These are phyloP conservation scores for Oryza glaberrima DNA, from an alignment of 176 grass and related monocot genomes.

Conservation along the genomic window DNA sequence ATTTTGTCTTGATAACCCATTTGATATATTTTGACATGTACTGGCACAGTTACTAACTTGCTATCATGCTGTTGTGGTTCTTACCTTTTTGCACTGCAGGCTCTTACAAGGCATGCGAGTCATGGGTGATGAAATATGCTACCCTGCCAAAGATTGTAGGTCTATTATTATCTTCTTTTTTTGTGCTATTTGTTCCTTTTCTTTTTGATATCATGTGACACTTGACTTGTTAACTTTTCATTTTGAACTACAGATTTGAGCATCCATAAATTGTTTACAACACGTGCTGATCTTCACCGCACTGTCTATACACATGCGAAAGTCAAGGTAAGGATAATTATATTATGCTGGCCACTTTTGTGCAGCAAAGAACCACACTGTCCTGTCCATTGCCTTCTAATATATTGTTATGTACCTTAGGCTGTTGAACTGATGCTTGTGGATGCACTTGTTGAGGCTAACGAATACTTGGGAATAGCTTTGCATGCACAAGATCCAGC, in stretches of 20 bases:
- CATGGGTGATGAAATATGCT: conserved; percentile 94
- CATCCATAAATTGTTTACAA: conserved; percentile 87
- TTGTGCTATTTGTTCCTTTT: neutral
- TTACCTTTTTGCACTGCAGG: conserved; percentile 36
- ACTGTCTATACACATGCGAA: conserved; percentile 95
- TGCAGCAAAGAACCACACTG: neutral
- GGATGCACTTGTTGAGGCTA: conserved; percentile 75
- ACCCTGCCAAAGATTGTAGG: conserved; percentile 95
- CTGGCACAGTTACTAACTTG: no score
- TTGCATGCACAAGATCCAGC: conserved; percentile 74
- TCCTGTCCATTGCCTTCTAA: neutral
- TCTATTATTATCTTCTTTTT: conserved; percentile 27
- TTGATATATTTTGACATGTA: neutral
- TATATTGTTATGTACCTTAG: conserved; percentile 25
- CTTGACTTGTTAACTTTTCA: conserved; percentile 35
- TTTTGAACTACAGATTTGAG: conserved; percentile 66
- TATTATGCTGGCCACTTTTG: neutral
- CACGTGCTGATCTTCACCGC: conserved; percentile 87
- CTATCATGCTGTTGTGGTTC: no score
- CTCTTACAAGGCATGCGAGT: conserved; percentile 81
- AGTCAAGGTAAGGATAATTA: conserved; percentile 71
- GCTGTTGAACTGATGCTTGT: conserved; percentile 95
- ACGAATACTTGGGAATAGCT: conserved; percentile 81
- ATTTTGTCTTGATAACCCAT: neutral
- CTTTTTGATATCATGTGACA: conserved; percentile 2